Percentiles rank a stretch among this genome's conserved stretches.
phyloP scores from a whole-genome alignment of 129 eudicot genomes.

The Solidago caesia region DNA sequence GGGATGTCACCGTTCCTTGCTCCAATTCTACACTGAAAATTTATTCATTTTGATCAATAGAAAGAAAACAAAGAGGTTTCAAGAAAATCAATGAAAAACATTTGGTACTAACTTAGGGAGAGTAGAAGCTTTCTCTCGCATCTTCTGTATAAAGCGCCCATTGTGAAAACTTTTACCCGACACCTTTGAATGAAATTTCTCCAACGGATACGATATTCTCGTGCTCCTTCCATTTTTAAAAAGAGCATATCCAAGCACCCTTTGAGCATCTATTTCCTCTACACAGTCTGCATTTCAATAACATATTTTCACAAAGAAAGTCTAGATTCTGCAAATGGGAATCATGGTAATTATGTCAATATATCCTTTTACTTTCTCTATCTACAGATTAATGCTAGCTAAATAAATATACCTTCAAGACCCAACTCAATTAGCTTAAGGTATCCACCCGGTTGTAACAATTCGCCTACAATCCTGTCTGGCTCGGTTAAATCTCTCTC shows the following conservation, averaged over 20 bases:
- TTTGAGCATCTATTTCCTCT: conserved; percentile 63
- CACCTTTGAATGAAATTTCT: conserved; percentile 52
- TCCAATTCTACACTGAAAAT: conserved; percentile 48
- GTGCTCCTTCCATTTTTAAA: conserved; percentile 56
- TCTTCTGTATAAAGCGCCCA: conserved; percentile 61
- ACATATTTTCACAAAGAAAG: conserved; percentile 14
- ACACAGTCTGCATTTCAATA: conserved; percentile 58
- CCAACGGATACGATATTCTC: conserved; percentile 51
- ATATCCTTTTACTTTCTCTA: neutral
- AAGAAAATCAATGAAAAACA: conserved; percentile 7
- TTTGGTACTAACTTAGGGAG: conserved; percentile 47
- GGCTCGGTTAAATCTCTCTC: conserved; percentile 74
- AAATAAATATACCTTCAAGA: conserved; percentile 47
- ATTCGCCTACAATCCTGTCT: conserved; percentile 70
- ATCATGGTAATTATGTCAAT: neutral
- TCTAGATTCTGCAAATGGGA: neutral
- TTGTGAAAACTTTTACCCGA: conserved; percentile 72
- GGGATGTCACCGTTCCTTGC: conserved; percentile 62
- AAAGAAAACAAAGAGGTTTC: neutral
- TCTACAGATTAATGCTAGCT: conserved; percentile 4
- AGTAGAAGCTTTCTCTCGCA: conserved; percentile 64
- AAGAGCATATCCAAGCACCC: conserved; percentile 54
- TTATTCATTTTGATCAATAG: neutral
- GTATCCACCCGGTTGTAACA: conserved; percentile 72
- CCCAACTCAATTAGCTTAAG: conserved; percentile 65